Conservation (phyloP, 164 flowering plant genomes). For the Buxus sempervirens region DNA sequence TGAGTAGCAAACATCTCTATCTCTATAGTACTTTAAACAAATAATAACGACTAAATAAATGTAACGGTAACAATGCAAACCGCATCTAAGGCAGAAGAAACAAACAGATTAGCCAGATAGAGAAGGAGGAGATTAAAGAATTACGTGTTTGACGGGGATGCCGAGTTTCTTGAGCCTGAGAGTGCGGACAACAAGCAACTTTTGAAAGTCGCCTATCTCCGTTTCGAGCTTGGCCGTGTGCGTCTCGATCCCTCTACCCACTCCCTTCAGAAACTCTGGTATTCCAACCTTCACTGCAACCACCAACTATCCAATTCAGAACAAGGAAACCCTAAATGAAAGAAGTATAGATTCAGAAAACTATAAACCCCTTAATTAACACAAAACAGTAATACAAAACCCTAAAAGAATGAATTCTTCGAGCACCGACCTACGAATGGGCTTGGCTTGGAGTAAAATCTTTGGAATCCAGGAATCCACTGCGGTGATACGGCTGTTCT, state of each 20-base stretch:
- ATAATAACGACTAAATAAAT: too few species aligned
- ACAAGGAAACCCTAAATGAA: not conserved
- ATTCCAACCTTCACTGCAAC: conserved; percentile 84
- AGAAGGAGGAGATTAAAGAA: not conserved
- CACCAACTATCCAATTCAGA: not conserved
- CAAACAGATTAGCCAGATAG: not conserved
- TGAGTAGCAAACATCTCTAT: too few species aligned
- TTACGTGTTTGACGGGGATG: conserved; percentile 84
- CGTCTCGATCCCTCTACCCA: conserved; percentile 77
- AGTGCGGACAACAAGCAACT: conserved; percentile 78
- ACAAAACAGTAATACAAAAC: not conserved
- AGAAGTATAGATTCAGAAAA: not conserved
- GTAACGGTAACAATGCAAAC: too few species aligned
- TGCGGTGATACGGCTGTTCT: conserved; percentile 2
- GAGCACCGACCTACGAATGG: conserved; percentile 11
- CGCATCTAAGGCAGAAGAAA: not conserved
- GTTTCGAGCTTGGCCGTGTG: conserved; percentile 70
- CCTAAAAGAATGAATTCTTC: not conserved
- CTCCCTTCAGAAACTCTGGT: conserved; percentile 79
- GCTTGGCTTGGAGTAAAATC: conserved; percentile 25
- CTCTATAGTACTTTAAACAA: too few species aligned
- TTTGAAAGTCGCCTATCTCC: conserved; percentile 81
- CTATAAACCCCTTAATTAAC: not conserved
- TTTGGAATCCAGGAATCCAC: conserved; percentile 4
- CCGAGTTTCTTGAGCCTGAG: conserved; percentile 83